Base-by-base conservation (phyloP, 2,329 filamentous ascomycete genomes). In the Fusarium sp. region DNA sequence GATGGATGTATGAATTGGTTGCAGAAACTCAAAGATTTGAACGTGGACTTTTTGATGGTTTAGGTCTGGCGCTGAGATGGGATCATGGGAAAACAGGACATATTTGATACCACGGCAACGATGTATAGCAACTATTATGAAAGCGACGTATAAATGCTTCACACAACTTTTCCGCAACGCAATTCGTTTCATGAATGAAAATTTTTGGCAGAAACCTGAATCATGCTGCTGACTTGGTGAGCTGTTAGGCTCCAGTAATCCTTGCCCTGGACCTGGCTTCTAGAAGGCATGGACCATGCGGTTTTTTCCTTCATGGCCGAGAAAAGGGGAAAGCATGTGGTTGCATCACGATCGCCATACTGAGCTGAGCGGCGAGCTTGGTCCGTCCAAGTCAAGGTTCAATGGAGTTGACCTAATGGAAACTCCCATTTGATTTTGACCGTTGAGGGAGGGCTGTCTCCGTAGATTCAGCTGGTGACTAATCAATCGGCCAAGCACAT, bases 21-120 rank as follows among this genome's bases (percentile, higher is more conserved):
- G 13, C 80, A 84, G 63, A 80, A 80, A 24, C 71, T 86, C 24
- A 85, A 81, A 61, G 80, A 82, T n/a, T 78, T 82, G 15, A 75
- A 81, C 18, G 75, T 84, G 59, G 83, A 85, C 65, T 85, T 83
- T 59, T 61, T 74, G 38, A 74, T 74, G 68, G 71, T 74, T 30
- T 74, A 60, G 20, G 33, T 22, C 28, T 50, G 47, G 45, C 13
- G 30, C 38, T 65, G 61, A 68, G 65, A 73, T 73, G 70, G 70
- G 38, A 58, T 73, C 51, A 68, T 58, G 62, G 71, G 55, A 71
- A 48, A 51, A 73, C 58, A 61, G 66, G 48, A 70, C 66, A 60
- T 64, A 70, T 65, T 60, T 71, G 71, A 73, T 73, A 68, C 71
- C 70, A 73, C 39, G 59, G 59, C 58, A 24, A 72, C 44, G 45